Base-by-base conservation (phyloP, 306 rosid species). In the Prinsepia uniflora region DNA sequence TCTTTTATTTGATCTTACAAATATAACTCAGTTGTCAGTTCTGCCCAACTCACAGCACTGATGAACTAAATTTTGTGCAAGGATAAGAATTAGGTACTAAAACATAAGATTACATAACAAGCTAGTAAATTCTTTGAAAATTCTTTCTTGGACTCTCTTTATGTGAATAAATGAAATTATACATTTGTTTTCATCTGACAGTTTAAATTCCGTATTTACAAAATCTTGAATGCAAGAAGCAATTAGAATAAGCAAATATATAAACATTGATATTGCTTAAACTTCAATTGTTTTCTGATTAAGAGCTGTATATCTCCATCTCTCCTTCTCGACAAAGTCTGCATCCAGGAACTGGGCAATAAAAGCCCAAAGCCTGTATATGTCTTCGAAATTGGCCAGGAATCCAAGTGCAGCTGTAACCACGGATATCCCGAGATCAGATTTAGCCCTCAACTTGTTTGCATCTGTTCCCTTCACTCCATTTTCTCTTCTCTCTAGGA, bases 291-390 rank as follows among this genome's bases (percentile, higher is more conserved):
- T 87, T 66, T 78, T 89, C 83, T 87, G 95, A 79, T 94, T 89
- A 47, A 94, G 92, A 75, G 92, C 87, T 53, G 90, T 87, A 10
- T 94, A 94, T 87, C 96, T 90, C 98, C 97, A 94, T 42, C 97
- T 77, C 72, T 90, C 98, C 75, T 94, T 94, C 82, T 94, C 97
- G 62, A 94, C 95, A 76, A 89, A 94, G 63, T 94, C 98, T 52
- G 97, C 96, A 76, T 90, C 97, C 75, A 94, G 86, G 72, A 94
- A 94, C 81, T 79, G 83, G 44, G 98, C 97, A 70, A 94, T 84
- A 76, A 94, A 94, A 22, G 82, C 85, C 98, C 98, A 94, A 36
- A 94, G 92, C 79, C 83, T 84, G 76, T 90, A 94, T 0, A 71
- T 55, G 67, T 94, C 97, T 75, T 87, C 92, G 72, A 94, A 94